Evolutionary conservation across 1,284 basidiomycete species (phyloP).

Genomic region (Cutaneotrichosporon sp.): DNA sequence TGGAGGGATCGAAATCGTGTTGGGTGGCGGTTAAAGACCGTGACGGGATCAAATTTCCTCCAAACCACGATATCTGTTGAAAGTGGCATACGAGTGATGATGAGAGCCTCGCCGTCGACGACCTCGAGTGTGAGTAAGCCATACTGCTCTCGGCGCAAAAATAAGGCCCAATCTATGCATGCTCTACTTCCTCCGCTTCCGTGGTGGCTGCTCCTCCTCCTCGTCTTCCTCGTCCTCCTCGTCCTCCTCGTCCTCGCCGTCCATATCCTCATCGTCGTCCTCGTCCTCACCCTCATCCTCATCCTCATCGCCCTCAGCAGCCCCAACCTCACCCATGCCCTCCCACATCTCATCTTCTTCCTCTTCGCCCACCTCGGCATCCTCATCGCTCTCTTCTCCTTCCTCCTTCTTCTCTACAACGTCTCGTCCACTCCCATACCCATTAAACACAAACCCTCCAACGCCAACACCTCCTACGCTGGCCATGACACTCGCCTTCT

Average conservation of each 20-base stretch:
- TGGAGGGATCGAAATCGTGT: background rate
- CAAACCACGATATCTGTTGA: too few relatives aligned
- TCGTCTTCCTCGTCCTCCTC: constrained; percentile 35
- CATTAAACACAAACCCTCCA: constrained; percentile 55
- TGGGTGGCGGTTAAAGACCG: constrained; percentile 7
- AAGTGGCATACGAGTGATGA: too few relatives aligned
- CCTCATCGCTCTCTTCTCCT: constrained; percentile 28
- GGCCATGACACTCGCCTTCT: constrained; percentile 62
- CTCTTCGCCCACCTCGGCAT: constrained; percentile 26
- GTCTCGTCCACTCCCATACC: constrained; percentile 53
- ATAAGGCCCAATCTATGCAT: background rate
- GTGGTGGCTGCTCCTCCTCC: constrained; percentile 6
- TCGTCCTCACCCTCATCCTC: constrained; percentile 43
- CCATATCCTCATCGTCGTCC: constrained; percentile 32
- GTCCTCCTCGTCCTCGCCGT: constrained; percentile 30
- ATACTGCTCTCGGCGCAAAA: too few relatives aligned
- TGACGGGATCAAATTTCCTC: too few relatives aligned
- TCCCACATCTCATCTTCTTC: constrained; percentile 32
- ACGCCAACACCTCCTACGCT: constrained; percentile 63
- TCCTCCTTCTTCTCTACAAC: constrained; percentile 19
- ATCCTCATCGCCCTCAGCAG: constrained; percentile 24
- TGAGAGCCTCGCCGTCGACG: too few relatives aligned
- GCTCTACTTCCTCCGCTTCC: constrained; percentile 3
- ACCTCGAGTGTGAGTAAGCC: too few relatives aligned
- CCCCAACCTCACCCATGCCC: constrained; percentile 24